Percentiles rank a stretch among this genome's conserved stretches.
These are phyloP conservation scores for Didymella pomorum DNA, from an alignment of 2,329 filamentous ascomycete genomes.

Conservation along the genomic window DNA sequence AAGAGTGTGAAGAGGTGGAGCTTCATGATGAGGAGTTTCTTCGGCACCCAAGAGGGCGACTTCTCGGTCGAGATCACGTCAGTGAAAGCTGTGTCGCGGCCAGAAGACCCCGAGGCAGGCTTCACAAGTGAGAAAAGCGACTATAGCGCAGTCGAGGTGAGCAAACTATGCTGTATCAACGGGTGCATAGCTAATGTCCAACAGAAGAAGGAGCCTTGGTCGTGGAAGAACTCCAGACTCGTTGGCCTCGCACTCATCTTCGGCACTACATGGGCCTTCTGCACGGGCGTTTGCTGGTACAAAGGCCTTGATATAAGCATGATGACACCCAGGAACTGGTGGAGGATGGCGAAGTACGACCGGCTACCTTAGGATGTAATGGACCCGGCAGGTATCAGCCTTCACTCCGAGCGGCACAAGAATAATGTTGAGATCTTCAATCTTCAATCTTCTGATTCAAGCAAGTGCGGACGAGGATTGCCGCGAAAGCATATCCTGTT, in stretches of 20 bases:
- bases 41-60: slow-evolving; percentile 74
- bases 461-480: too few relatives aligned
- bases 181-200: slow-evolving; percentile 1
- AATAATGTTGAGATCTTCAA: not conserved
- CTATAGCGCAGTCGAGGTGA: slow-evolving; percentile 2
- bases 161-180: not conserved
- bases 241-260: slow-evolving; percentile 37
- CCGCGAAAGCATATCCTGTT: not conserved
- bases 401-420: not conserved
- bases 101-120: slow-evolving; percentile 40
- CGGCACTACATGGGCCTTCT: slow-evolving; percentile 32
- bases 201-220: slow-evolving; percentile 33
- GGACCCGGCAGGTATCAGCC: not conserved
- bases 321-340: slow-evolving; percentile 35
- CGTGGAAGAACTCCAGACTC: slow-evolving; percentile 39
- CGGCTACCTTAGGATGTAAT: slow-evolving; percentile 1
- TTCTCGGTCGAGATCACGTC: slow-evolving; percentile 67
- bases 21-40: slow-evolving; percentile 86
- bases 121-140: slow-evolving; percentile 16
- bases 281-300: slow-evolving; percentile 35
- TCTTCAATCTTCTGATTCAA: not conserved
- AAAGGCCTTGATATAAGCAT: slow-evolving; percentile 34
- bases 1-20: slow-evolving; percentile 70
- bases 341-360: slow-evolving; percentile 19
- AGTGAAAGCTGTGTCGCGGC: slow-evolving; percentile 57